Evolutionary conservation across 2,329 filamentous ascomycete species (phyloP), one percentile per base, ranked within the genome.

Genomic region (Colletotrichum sansevieriae): DNA sequence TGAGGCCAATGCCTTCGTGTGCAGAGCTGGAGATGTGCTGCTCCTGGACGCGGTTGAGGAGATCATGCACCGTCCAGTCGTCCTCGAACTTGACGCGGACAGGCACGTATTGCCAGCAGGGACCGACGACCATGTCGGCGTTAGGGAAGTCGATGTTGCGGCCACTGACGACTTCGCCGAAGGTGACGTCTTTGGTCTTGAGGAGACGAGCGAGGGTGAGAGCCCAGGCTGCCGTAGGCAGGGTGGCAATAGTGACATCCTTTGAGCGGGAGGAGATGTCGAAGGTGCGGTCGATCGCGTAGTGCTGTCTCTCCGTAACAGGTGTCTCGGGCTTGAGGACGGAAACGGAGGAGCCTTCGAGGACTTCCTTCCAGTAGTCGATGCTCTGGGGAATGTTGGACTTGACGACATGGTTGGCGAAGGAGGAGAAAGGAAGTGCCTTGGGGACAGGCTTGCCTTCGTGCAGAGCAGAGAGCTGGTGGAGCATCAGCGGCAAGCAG

Each of bases 181-280:
- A 92, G 9, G 88, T 83, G 43, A 92, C 86, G 73, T 92, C 89
- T 2, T 80, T 80, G 15, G 80, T 76, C 1, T 76, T 75, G 0
- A 87, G 82, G 11, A 86, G 83, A 4, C 84, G 85, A 1, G 90
- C 86, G 2, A 92, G 84, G 18, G 86, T 86, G 8, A 91, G 76
- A 0, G 89, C 87, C 90, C 90, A 92, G 0, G 88, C 88, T 1
- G 89, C 88, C 0, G 90, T 90, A n/a, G 89, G 89, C 0, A 92
- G 80, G 0, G 88, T 91, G 2, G 89, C 89, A 11, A 87, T 82
- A 1, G 90, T 91, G 65, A 90, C 84, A 68, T 88, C 87, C 56
- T 81, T 82, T 12, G 81, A 79, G 1, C 85, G 82, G 0, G 81
- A 72, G 68, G 84, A 76, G 74, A 88, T 81, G 75, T 85, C 75